phyloP scores from a whole-genome alignment of 192 early-diverging fungal genomes.

The Linnemannia exigua region DNA sequence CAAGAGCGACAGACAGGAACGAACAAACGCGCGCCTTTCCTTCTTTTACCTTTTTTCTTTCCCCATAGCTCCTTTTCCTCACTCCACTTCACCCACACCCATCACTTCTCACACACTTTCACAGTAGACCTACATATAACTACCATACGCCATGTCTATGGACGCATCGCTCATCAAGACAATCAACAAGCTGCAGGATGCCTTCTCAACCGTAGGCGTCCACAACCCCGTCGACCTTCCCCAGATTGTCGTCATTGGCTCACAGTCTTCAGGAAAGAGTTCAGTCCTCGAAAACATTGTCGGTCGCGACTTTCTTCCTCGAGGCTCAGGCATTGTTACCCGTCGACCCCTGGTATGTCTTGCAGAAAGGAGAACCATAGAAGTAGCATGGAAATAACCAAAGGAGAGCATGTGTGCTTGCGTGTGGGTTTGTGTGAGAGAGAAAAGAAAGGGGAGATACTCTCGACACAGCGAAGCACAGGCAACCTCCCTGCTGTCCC shows the following conservation, averaged over 20 bases:
- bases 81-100: neutral
- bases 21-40: neutral
- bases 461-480: neutral
- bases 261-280: constrained; percentile 93
- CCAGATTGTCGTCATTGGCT: constrained; percentile 90
- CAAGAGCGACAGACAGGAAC: neutral
- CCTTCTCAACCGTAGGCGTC: constrained; percentile 90
- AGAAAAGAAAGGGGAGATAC: neutral
- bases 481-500: neutral
- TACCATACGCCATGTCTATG: constrained; percentile 37
- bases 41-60: neutral
- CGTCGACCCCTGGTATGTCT: constrained; percentile 87
- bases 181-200: constrained; percentile 91
- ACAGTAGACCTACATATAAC: neutral
- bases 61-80: neutral
- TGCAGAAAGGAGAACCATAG: too few species aligned
- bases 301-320: constrained; percentile 97
- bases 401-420: too few species aligned
- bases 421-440: neutral
- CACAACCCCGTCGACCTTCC: constrained; percentile 92
- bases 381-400: too few species aligned
- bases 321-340: constrained; percentile 98
- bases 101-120: neutral
- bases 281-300: constrained; percentile 99
- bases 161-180: constrained; percentile 69